Evolutionary conservation across 2,329 filamentous ascomycete genomes (phyloP).

Genomic region (Aspergillus sp.): DNA sequence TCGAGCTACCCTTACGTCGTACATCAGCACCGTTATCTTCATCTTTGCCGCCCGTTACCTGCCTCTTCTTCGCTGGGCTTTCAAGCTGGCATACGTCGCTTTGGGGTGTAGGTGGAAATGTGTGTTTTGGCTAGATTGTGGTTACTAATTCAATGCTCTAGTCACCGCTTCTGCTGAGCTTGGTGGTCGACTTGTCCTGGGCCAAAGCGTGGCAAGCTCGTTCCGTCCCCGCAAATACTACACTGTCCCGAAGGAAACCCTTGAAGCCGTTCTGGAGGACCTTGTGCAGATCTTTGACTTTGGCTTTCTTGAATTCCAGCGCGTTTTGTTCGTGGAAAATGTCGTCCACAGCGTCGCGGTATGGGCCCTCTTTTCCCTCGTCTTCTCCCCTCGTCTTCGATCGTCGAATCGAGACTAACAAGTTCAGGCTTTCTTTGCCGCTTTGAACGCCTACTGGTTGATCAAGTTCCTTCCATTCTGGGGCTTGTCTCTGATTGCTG

Average conservation of each 20-base stretch:
- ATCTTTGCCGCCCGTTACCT: constrained; percentile 58
- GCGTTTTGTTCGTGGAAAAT: constrained; percentile 59
- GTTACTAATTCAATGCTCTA: constrained; percentile 16
- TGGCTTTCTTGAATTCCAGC: constrained; percentile 60
- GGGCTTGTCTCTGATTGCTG: constrained; percentile 52
- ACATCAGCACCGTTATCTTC: constrained; percentile 46
- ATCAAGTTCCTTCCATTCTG: constrained; percentile 59
- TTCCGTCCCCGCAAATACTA: constrained; percentile 59
- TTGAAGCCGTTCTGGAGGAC: constrained; percentile 54
- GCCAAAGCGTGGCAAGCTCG: constrained; percentile 52
- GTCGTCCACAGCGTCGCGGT: constrained; percentile 52
- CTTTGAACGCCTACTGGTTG: constrained; percentile 55
- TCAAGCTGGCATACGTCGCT: constrained; percentile 52
- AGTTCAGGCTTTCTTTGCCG: constrained; percentile 49
- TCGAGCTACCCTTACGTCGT: constrained; percentile 55
- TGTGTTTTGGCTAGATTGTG: not conserved
- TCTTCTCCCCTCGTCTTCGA: too few species aligned
- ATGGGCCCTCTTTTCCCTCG: constrained; percentile 21
- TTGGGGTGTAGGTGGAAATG: constrained; percentile 45
- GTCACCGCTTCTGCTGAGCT: constrained; percentile 52
- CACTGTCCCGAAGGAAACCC: constrained; percentile 55
- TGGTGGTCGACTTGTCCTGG: constrained; percentile 47
- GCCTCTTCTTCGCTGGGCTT: constrained; percentile 52
- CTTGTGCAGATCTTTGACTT: constrained; percentile 59
- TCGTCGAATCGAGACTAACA: not conserved